Evolutionary conservation across 306 rosid genomes (phyloP).

Genomic region (Castanospermum australe): DNA sequence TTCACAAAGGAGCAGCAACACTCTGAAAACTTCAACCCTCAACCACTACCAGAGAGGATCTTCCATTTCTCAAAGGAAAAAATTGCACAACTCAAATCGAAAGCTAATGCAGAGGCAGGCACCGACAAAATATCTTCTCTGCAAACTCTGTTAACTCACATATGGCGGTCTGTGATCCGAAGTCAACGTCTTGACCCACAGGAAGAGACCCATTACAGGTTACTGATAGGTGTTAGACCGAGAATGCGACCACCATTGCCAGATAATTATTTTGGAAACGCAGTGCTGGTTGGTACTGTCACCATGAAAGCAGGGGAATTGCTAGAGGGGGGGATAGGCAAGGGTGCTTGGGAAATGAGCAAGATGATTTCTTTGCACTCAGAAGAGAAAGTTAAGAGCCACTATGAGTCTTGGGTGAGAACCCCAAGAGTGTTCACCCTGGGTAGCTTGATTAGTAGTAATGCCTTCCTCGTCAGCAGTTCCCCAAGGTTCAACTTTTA

Average conservation of each 20-base stretch:
- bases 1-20: too few relatives aligned
- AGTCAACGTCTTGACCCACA: background rate
- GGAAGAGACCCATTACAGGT: background rate
- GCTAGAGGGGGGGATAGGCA: conserved; percentile 12
- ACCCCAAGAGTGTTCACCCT: background rate
- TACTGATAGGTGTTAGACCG: background rate
- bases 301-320: conserved; percentile 23
- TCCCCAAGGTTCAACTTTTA: conserved; percentile 48
- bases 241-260: conserved; percentile 38
- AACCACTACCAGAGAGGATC: background rate
- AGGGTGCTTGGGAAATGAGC: conserved; percentile 36
- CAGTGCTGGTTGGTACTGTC: background rate
- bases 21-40: background rate
- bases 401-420: background rate
- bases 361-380: conserved; percentile 11
- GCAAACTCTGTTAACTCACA: conserved; percentile 40
- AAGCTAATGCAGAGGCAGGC: conserved; percentile 33
- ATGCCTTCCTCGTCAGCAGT: conserved; percentile 18
- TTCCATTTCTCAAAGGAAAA: conserved; percentile 24
- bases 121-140: conserved; percentile 42
- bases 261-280: conserved; percentile 38
- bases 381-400: background rate
- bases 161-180: conserved; percentile 39
- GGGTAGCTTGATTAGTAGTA: fast-evolving
- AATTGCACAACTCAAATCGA: conserved; percentile 33